Conservation (phyloP, 805 yeast species). For the Scheffersomyces coipomensis region DNA sequence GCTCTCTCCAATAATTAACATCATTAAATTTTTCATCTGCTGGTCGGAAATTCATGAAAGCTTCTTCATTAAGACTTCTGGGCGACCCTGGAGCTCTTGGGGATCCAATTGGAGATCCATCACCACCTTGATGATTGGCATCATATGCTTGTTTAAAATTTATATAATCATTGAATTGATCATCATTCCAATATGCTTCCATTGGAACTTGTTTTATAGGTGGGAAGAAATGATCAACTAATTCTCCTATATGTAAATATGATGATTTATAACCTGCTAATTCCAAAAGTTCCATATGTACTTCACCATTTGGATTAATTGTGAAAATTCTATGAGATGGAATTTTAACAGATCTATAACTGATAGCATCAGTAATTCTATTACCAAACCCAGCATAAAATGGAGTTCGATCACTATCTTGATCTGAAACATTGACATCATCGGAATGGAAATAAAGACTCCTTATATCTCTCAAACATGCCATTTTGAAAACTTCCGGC, state of each 20-base stretch:
- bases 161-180: conserved; percentile 35
- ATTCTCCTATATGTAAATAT: conserved; percentile 84
- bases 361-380: conserved; percentile 92
- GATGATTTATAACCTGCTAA: conserved; percentile 89
- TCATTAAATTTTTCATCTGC: conserved; percentile 73
- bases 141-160: neutral
- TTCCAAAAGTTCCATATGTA: conserved; percentile 93
- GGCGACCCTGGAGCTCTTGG: conserved; percentile 24
- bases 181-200: conserved; percentile 32
- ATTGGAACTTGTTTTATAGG: conserved; percentile 47
- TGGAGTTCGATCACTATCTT: conserved; percentile 55
- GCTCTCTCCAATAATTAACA: conserved; percentile 90
- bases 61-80: conserved; percentile 32
- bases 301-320: conserved; percentile 94
- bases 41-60: conserved; percentile 22
- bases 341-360: conserved; percentile 89
- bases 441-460: conserved; percentile 51
- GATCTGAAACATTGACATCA: conserved; percentile 1
- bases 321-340: conserved; percentile 95
- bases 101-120: conserved; percentile 10
- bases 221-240: conserved; percentile 97
- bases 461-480: conserved; percentile 85
- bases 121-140: conserved; percentile 13
- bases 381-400: conserved; percentile 98
- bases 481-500: conserved; percentile 98